Conservation (phyloP, 805 yeast species). For the Candida pseudofarinosa region DNA sequence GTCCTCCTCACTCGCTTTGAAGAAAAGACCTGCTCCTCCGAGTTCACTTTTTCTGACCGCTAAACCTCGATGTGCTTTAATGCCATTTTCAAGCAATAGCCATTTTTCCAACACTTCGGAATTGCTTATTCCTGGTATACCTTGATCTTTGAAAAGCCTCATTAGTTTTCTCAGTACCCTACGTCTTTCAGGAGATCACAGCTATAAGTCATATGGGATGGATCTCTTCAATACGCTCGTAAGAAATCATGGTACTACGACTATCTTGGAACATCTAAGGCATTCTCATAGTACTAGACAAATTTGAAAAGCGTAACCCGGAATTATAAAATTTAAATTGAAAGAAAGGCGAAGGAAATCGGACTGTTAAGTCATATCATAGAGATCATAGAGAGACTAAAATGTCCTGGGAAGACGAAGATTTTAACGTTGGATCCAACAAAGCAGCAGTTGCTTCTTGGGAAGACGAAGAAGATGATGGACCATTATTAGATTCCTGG, state of each 20-base stretch:
- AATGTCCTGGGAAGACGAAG: conserved; percentile 83
- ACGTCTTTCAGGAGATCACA: no score
- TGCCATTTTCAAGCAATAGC: conserved; percentile 8
- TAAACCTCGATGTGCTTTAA: conserved; percentile 13
- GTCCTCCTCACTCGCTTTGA: conserved; percentile 5
- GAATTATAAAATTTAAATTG: neutral
- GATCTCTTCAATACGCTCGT: no score
- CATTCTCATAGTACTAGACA: neutral
- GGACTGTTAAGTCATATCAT: neutral
- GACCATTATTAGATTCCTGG: conserved; percentile 79
- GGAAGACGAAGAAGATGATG: conserved; percentile 76
- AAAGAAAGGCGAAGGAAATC: neutral
- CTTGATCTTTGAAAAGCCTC: neutral
- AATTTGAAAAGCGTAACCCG: conserved; percentile 1
- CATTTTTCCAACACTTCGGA: conserved; percentile 8
- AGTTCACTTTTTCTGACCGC: conserved; percentile 16
- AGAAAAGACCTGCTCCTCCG: conserved; percentile 32
- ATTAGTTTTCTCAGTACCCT: no score
- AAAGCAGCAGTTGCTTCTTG: conserved; percentile 74
- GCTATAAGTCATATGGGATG: no score
- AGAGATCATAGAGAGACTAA: conserved; percentile 1
- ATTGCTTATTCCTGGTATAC: conserved; percentile 9
- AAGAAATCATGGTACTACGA: no score
- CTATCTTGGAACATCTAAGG: no score
- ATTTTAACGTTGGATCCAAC: conserved; percentile 63